These are phyloP conservation scores for Dendrobium officinale DNA, from an alignment of 106 monocot genomes.

Conservation along the genomic window DNA sequence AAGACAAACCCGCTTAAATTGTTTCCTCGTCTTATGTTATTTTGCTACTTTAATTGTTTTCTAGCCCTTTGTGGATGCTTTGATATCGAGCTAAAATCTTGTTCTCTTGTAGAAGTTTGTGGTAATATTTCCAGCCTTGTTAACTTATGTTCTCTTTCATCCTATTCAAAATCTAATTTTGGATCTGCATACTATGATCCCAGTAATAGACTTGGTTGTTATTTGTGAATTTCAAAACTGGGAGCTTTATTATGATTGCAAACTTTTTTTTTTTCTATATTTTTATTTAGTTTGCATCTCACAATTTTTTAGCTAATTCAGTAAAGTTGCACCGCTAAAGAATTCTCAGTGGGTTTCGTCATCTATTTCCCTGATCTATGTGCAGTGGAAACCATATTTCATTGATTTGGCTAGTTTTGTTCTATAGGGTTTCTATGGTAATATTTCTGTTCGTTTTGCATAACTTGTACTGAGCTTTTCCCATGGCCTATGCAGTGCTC, in stretches of 20 bases:
- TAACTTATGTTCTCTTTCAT: background rate
- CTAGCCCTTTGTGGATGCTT: background rate
- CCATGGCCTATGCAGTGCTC: background rate
- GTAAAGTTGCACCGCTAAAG: background rate
- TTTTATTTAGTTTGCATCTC: background rate
- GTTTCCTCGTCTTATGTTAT: background rate
- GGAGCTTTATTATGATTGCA: background rate
- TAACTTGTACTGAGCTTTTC: background rate
- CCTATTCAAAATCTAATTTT: background rate
- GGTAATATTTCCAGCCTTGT: background rate
- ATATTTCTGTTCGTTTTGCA: background rate
- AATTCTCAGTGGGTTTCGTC: background rate
- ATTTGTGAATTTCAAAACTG: background rate
- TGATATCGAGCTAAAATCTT: too few species aligned
- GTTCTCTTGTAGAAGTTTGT: background rate
- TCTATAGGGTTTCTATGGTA: background rate
- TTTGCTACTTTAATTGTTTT: background rate
- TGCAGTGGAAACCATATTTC: background rate
- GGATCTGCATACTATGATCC: background rate
- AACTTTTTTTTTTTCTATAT: background rate
- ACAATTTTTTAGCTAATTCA: background rate
- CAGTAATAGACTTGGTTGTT: background rate
- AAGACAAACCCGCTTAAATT: constrained; percentile 7
- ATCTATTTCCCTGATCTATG: background rate
- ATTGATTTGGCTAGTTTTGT: background rate